phyloP scores from a whole-genome alignment of 805 yeast species.

The Barnettozyma siamensis region DNA sequence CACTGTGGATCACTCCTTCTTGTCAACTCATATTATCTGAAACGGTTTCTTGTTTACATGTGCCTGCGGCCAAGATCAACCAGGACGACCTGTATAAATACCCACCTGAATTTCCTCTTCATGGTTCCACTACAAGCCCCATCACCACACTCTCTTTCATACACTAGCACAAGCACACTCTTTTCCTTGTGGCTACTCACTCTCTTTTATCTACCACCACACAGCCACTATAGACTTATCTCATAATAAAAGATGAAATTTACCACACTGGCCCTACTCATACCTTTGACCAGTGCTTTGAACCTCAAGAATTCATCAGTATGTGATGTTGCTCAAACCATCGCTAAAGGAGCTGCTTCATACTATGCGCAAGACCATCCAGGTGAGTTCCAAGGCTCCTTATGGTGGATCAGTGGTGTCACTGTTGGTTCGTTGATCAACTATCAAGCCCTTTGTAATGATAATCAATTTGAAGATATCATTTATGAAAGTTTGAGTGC shows the following conservation, averaged over 20 bases:
- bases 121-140: no score
- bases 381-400: slow-evolving; percentile 66
- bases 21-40: no score
- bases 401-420: slow-evolving; percentile 92
- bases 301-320: slow-evolving; percentile 11
- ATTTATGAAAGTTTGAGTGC: slow-evolving; percentile 47
- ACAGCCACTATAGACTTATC: background rate
- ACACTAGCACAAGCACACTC: no score
- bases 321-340: slow-evolving; percentile 45
- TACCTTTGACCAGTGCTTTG: background rate
- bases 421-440: slow-evolving; percentile 66
- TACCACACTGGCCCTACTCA: background rate
- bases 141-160: no score
- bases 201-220: background rate
- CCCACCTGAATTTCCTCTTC: no score
- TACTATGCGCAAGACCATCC: slow-evolving; percentile 51
- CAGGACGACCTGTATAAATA: no score
- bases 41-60: no score
- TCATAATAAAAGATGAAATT: background rate
- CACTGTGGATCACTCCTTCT: no score
- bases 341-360: slow-evolving; percentile 59
- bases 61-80: no score
- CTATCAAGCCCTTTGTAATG: slow-evolving; percentile 63
- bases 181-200: no score
- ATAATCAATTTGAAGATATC: slow-evolving; percentile 53